A percentile compares a stretch with the other conserved stretches of the same genome.
Evolutionary conservation across 148 eudicot species (phyloP).

Genomic region (Silene latifolia): DNA sequence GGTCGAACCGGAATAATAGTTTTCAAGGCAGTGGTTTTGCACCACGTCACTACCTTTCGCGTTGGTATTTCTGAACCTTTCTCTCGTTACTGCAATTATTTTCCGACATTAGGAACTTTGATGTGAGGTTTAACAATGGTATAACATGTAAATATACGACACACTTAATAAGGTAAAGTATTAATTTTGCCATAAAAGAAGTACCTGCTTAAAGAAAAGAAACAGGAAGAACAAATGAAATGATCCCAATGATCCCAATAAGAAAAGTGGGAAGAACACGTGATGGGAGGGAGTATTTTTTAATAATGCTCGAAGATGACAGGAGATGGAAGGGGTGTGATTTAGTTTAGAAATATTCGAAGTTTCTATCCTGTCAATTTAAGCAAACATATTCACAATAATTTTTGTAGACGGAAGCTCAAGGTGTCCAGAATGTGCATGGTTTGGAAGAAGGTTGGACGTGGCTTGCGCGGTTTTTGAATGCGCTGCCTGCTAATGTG

Average conservation of each 20-base stretch:
- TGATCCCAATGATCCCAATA: not conserved
- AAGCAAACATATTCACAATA: not conserved
- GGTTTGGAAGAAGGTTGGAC: slow-evolving; percentile 84
- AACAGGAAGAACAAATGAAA: not conserved
- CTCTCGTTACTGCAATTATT: too few species aligned
- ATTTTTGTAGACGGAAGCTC: slow-evolving; percentile 61
- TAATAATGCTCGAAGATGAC: not conserved
- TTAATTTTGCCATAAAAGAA: not conserved
- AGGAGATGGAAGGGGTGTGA: not conserved
- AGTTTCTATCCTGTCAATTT: not conserved
- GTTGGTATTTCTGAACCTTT: too few species aligned
- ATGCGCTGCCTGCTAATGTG: slow-evolving; percentile 63
- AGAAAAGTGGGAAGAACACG: not conserved
- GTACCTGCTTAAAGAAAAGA: not conserved
- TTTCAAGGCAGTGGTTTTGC: too few species aligned
- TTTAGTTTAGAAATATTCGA: not conserved
- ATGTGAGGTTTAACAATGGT: not conserved
- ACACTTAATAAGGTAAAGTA: not conserved
- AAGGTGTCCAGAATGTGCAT: slow-evolving; percentile 51
- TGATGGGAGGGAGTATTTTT: not conserved
- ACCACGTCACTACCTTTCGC: too few species aligned
- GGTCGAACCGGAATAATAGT: too few species aligned
- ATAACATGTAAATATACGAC: not conserved
- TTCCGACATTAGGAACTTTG: not conserved
- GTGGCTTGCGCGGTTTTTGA: slow-evolving; percentile 89